phyloP scores from a whole-genome alignment of 208 protist species.

The Polymyxa betae region DNA sequence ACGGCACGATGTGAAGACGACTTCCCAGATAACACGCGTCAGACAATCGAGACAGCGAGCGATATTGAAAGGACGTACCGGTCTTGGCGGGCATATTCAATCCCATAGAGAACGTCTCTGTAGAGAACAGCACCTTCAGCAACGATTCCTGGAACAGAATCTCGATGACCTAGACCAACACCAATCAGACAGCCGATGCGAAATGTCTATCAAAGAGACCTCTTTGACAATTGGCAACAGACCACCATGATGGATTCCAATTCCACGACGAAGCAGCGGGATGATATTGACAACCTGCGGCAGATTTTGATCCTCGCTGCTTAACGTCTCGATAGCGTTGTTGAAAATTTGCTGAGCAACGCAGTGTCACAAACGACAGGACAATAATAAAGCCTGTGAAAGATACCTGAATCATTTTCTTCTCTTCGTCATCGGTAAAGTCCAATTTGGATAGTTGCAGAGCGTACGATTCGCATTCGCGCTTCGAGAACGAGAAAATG shows the following conservation, averaged over 20 bases:
- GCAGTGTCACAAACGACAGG: background rate
- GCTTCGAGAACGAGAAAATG: constrained; percentile 97
- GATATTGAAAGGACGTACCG: background rate
- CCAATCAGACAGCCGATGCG: background rate
- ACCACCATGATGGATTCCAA: constrained; percentile 98
- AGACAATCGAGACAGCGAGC: background rate
- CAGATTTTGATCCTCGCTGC: constrained; percentile 54
- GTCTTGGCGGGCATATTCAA: constrained; percentile 98
- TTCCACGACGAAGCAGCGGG: constrained; percentile 93
- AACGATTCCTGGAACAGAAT: constrained; percentile 97
- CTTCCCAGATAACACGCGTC: constrained; percentile 62
- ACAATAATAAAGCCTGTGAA: background rate
- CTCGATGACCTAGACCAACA: constrained; percentile 85
- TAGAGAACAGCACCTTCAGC: constrained; percentile 93
- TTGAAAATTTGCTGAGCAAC: constrained; percentile 50
- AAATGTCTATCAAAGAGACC: constrained; percentile 61
- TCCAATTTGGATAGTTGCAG: constrained; percentile 54
- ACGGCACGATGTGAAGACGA: constrained; percentile 95
- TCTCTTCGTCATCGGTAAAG: constrained; percentile 59
- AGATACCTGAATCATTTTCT: constrained; percentile 52
- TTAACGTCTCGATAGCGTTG: constrained; percentile 61
- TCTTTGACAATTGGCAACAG: constrained; percentile 99
- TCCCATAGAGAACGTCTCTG: constrained; percentile 99
- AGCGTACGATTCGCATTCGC: constrained; percentile 89
- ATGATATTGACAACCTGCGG: constrained; percentile 85